Conservation (phyloP, 345 rosid species). For the Triadica sebifera region DNA sequence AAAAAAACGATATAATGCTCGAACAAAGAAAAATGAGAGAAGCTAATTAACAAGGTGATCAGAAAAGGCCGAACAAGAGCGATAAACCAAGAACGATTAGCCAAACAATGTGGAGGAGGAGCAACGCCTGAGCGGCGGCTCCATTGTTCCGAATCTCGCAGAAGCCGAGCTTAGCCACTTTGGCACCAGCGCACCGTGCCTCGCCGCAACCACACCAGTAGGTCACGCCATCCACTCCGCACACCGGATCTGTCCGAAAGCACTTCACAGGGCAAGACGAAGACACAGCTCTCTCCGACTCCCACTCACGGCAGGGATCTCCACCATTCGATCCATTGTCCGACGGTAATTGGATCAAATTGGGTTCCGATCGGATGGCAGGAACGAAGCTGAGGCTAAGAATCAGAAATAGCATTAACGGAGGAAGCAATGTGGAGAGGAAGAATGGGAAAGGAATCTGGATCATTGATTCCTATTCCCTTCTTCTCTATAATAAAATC, state of each 20-base stretch:
- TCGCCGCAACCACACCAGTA: conserved; percentile 2
- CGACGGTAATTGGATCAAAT: neutral
- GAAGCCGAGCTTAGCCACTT: neutral
- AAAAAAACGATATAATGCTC: neutral
- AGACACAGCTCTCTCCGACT: neutral
- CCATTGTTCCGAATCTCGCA: conserved; percentile 8
- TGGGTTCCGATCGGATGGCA: neutral
- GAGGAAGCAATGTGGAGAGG: neutral
- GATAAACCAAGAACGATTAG: conserved; percentile 2
- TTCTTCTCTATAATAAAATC: neutral
- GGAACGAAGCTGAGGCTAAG: neutral
- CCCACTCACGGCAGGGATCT: neutral
- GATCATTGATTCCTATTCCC: neutral
- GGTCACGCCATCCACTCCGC: neutral
- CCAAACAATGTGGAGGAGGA: conserved; percentile 10
- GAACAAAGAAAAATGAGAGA: neutral
- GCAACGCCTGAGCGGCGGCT: conserved; percentile 12
- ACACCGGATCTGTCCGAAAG: conserved; percentile 10
- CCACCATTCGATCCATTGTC: no score
- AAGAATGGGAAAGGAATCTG: conserved; percentile 3
- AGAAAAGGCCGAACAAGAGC: conserved; percentile 1
- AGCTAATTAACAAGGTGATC: no score
- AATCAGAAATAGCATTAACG: neutral
- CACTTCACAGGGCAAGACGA: conserved; percentile 10
- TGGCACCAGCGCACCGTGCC: neutral